Conservation (phyloP, 2,329 filamentous ascomycete genomes). For the Penicillium palitans region DNA sequence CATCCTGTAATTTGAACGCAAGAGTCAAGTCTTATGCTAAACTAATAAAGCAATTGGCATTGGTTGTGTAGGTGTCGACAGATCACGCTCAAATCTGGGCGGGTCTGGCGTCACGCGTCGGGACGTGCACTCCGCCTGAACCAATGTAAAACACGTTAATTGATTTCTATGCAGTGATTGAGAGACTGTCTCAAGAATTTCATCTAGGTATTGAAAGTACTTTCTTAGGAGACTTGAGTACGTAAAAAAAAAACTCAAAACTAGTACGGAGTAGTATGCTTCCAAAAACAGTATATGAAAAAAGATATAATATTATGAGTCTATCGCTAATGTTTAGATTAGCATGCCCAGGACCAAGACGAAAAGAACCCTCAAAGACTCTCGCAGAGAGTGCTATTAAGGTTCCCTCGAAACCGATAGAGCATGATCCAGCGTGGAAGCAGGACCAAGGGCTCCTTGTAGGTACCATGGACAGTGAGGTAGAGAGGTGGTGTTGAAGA, state of each 20-base stretch:
- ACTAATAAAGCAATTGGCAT: conserved; percentile 4
- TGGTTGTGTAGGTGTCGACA: conserved; percentile 6
- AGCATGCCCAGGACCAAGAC: conserved; percentile 27
- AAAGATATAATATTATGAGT: conserved; percentile 23
- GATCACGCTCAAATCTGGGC: conserved; percentile 17
- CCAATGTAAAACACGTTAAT: neutral
- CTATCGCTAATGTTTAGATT: conserved; percentile 43
- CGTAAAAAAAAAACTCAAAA: neutral
- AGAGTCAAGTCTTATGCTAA: conserved; percentile 12
- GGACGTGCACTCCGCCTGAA: conserved; percentile 15
- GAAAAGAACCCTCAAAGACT: conserved; percentile 7
- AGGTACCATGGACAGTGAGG: conserved; percentile 18
- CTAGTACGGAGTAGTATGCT: neutral
- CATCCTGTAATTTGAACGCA: conserved; percentile 22
- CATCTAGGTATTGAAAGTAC: neutral
- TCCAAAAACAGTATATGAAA: neutral
- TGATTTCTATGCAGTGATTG: neutral
- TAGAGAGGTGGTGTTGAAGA: conserved; percentile 42
- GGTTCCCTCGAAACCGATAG: conserved; percentile 7
- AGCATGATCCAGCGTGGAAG: conserved; percentile 9
- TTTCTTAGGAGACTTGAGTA: neutral
- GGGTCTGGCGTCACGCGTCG: conserved; percentile 32
- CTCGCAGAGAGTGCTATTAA: conserved; percentile 6
- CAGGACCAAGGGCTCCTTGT: conserved; percentile 4
- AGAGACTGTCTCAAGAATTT: neutral